phyloP scores from a whole-genome alignment of 176 grass and related monocot species.

The Musa acuminata region DNA sequence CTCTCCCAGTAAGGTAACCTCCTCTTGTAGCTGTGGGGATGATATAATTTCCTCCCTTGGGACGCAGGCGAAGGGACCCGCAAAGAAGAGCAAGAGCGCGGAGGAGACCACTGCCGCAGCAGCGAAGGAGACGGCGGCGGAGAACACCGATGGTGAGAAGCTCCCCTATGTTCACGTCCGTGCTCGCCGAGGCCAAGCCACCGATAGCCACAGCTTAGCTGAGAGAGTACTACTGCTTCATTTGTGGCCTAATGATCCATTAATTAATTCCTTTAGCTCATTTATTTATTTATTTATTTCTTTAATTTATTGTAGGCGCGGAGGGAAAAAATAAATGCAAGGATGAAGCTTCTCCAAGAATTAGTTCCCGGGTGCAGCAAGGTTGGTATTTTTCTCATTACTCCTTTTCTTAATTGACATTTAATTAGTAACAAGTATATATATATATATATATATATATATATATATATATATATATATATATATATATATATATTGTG shows the following conservation, averaged over 20 bases:
- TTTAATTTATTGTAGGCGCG: slow-evolving; percentile 10
- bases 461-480: too few species aligned
- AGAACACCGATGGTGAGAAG: neutral
- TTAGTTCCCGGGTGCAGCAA: slow-evolving; percentile 23
- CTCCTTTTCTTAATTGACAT: too few species aligned
- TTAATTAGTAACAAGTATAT: too few species aligned
- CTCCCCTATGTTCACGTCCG: slow-evolving; percentile 15
- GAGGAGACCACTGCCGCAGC: neutral
- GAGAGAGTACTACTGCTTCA: slow-evolving; percentile 10
- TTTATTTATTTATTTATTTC: neutral
- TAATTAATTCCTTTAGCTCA: neutral
- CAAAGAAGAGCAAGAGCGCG: slow-evolving; percentile 1
- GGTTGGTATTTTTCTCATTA: neutral
- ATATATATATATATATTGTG: too few species aligned
- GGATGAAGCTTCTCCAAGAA: slow-evolving; percentile 21
- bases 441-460: too few species aligned
- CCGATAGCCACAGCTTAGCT: slow-evolving; percentile 23
- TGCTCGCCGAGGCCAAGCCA: slow-evolving; percentile 18
- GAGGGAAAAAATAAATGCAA: slow-evolving; percentile 20
- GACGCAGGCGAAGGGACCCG: neutral
- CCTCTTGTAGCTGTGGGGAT: slow-evolving; percentile 15
- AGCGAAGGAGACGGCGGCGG: neutral
- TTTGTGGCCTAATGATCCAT: neutral
- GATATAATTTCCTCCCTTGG: neutral
- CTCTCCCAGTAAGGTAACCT: neutral